These are phyloP conservation scores for Escovopsis sp. DNA, from an alignment of 2,329 filamentous ascomycete species.

Conservation along the genomic window DNA sequence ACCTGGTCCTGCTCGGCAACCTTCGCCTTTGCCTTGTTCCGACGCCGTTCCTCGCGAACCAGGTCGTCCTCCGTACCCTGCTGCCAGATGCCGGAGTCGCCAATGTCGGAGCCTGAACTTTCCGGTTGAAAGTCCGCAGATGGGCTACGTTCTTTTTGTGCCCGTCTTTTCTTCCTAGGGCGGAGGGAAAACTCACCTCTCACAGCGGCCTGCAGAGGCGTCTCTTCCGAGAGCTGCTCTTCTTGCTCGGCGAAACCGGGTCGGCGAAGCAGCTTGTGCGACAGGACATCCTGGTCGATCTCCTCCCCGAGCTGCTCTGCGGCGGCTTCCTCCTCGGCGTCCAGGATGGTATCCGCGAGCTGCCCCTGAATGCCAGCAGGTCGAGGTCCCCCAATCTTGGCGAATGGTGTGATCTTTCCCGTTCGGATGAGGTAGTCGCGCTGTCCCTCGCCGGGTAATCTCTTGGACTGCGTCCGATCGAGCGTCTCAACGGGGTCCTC, in stretches of 20 bases:
- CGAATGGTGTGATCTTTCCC: constrained; percentile 94
- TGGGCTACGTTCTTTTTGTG: constrained; percentile 22
- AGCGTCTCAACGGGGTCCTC: constrained; percentile 30
- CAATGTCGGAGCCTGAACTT: constrained; percentile 18
- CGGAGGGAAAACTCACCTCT: constrained; percentile 43
- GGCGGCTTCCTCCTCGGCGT: constrained; percentile 61
- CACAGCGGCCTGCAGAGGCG: constrained; percentile 12
- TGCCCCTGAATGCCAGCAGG: constrained; percentile 49
- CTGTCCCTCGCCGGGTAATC: constrained; percentile 65
- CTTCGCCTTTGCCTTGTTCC: constrained; percentile 26
- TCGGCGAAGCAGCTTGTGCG: constrained; percentile 57
- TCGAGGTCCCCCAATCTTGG: constrained; percentile 55
- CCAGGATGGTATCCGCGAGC: constrained; percentile 62
- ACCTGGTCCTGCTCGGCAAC: constrained; percentile 24
- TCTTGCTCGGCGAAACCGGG: constrained; percentile 49
- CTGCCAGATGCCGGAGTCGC: constrained; percentile 22
- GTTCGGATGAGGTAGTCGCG: constrained; percentile 87
- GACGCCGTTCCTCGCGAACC: constrained; percentile 24
- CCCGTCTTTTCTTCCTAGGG: constrained; percentile 40
- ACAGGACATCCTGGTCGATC: constrained; percentile 35
- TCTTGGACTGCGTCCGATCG: constrained; percentile 35
- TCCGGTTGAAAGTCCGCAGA: constrained; percentile 32
- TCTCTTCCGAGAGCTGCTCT: constrained; percentile 4
- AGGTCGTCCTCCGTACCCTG: constrained; percentile 25
- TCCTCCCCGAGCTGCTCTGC: constrained; percentile 25